Conservation (phyloP, 2,329 filamentous ascomycete species). For the Sclerotiophoma versabilis region DNA sequence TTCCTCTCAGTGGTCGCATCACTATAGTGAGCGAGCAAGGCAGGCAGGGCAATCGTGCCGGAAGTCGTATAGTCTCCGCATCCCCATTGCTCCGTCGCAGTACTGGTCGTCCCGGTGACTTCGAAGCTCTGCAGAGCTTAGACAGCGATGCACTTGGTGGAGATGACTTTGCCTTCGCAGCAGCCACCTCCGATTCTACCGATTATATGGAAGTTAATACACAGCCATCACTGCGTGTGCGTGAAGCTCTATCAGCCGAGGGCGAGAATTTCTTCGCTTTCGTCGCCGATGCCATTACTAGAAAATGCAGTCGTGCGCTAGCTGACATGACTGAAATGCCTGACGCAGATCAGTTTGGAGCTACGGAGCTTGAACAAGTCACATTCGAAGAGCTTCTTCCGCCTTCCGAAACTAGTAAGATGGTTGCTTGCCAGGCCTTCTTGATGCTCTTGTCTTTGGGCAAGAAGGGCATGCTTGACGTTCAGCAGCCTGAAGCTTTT, state of each 20-base stretch:
- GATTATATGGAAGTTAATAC: conserved; percentile 9
- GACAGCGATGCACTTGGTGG: conserved; percentile 36
- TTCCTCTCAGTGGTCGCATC: conserved; percentile 52
- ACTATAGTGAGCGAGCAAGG: conserved; percentile 48
- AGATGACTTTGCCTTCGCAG: conserved; percentile 26
- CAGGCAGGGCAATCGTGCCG: conserved; percentile 42
- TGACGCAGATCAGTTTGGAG: conserved; percentile 38
- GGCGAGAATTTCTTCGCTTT: conserved; percentile 69
- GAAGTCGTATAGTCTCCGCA: conserved; percentile 63
- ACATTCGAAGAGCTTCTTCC: conserved; percentile 74
- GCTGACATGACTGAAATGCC: conserved; percentile 10
- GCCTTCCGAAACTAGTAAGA: conserved; percentile 59
- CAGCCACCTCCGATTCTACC: conserved; percentile 29
- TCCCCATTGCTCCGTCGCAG: conserved; percentile 66
- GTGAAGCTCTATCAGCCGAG: conserved; percentile 64
- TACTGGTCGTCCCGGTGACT: conserved; percentile 37
- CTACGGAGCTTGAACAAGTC: conserved; percentile 52
- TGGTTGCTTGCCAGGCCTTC: conserved; percentile 67
- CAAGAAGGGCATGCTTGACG: conserved; percentile 68
- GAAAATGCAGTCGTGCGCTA: conserved; percentile 33
- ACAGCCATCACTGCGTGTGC: conserved; percentile 52
- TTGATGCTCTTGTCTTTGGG: conserved; percentile 49
- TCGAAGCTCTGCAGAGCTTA: conserved; percentile 39
- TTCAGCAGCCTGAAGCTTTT: conserved; percentile 64
- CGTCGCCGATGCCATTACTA: conserved; percentile 57